Evolutionary conservation across 805 yeast genomes (phyloP).

Genomic region (Millerozyma acaciae): DNA sequence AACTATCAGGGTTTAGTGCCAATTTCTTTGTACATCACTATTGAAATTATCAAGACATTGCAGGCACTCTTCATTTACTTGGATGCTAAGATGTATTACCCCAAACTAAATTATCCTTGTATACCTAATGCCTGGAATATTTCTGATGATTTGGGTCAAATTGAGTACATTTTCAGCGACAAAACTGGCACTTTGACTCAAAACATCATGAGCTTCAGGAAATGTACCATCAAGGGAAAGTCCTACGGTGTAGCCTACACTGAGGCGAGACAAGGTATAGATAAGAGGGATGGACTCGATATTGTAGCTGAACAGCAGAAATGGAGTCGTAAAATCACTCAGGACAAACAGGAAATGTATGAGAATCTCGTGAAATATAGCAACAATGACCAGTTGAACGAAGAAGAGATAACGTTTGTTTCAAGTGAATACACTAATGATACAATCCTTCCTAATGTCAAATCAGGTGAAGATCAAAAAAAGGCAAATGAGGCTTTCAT

Average conservation of each 20-base stretch:
- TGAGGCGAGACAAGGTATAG: slow-evolving; percentile 70
- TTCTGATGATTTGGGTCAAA: slow-evolving; percentile 80
- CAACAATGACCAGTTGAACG: slow-evolving; percentile 47
- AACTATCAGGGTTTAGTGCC: slow-evolving; percentile 77
- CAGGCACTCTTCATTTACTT: slow-evolving; percentile 75
- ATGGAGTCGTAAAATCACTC: slow-evolving; percentile 37
- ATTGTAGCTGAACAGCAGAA: slow-evolving; percentile 45
- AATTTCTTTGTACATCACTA: slow-evolving; percentile 71
- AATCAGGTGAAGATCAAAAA: slow-evolving; percentile 31
- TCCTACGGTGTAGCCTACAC: slow-evolving; percentile 74
- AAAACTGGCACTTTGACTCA: slow-evolving; percentile 84
- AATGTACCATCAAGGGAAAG: slow-evolving; percentile 65
- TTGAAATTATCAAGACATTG: slow-evolving; percentile 73
- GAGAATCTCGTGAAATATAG: slow-evolving; percentile 27
- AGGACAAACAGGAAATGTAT: slow-evolving; percentile 49
- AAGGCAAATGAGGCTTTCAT: slow-evolving; percentile 54
- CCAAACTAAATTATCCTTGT: slow-evolving; percentile 67
- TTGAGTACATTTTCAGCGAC: slow-evolving; percentile 77
- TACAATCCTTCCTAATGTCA: slow-evolving; percentile 32
- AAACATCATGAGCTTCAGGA: slow-evolving; percentile 78
- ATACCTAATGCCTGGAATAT: slow-evolving; percentile 80
- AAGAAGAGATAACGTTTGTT: slow-evolving; percentile 55
- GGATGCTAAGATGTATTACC: slow-evolving; percentile 68
- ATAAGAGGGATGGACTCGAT: slow-evolving; percentile 62
- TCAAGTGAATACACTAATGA: slow-evolving; percentile 59